Evolutionary conservation across 371 early-diverging fungal species (phyloP).

Genomic region (Mucor piriformis): DNA sequence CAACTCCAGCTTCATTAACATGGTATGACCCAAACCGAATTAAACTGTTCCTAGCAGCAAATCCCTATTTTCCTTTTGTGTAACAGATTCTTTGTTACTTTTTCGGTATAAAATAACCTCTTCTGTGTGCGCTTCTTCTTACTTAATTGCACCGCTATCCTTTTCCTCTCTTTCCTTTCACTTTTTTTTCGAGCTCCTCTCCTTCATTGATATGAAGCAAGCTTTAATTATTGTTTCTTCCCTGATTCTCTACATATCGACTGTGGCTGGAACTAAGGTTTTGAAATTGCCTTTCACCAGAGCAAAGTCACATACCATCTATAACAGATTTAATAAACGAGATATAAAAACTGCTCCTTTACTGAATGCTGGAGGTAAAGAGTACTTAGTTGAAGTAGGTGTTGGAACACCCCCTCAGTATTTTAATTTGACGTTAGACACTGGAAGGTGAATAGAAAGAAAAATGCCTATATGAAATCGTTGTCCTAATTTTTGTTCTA

Average conservation of each 20-base stretch:
- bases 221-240: background rate
- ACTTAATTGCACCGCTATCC: background rate
- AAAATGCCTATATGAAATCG: background rate
- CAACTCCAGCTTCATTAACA: no score
- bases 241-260: background rate
- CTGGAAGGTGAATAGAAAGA: slow-evolving; percentile 18
- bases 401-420: slow-evolving; percentile 25
- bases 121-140: background rate
- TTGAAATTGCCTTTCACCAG: background rate
- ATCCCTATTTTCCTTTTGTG: background rate
- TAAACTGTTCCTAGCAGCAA: background rate
- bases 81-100: background rate
- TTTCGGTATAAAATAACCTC: slow-evolving; percentile 1
- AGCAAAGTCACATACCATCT: background rate
- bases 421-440: slow-evolving; percentile 20
- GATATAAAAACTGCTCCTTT: slow-evolving; percentile 6
- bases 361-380: slow-evolving; percentile 24
- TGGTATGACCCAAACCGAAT: background rate
- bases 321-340: background rate
- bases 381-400: slow-evolving; percentile 20
- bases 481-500: background rate
- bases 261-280: background rate
- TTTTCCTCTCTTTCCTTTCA: background rate
- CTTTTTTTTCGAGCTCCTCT: background rate
- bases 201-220: background rate